phyloP scores from a whole-genome alignment of 108 stramenopile species.

The Pseudonitzschia pungens region DNA sequence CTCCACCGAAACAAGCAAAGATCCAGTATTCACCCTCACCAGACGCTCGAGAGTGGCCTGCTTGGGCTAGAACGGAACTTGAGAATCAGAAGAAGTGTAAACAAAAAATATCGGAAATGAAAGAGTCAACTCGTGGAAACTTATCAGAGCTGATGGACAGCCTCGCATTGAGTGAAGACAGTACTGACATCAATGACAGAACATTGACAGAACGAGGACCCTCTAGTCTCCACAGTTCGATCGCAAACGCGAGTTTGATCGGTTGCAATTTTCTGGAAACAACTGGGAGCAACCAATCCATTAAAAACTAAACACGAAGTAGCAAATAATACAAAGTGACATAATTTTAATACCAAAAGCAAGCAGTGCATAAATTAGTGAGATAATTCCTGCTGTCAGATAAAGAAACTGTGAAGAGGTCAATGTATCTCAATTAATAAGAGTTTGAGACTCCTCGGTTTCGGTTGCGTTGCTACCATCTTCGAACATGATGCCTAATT shows the following conservation, averaged over 20 bases:
- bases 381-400: too few species aligned
- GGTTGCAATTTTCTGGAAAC: constrained; percentile 22
- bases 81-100: constrained; percentile 16
- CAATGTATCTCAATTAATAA: too few species aligned
- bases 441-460: too few species aligned
- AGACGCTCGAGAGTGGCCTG: constrained; percentile 67
- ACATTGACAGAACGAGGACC: neutral
- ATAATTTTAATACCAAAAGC: too few species aligned
- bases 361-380: too few species aligned
- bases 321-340: too few species aligned
- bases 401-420: too few species aligned
- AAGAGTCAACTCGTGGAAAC: neutral
- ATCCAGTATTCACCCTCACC: constrained; percentile 58
- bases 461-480: neutral
- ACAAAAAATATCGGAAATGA: neutral
- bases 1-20: neutral
- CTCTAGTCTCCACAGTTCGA: constrained; percentile 2
- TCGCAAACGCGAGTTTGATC: constrained; percentile 13
- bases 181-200: constrained; percentile 21
- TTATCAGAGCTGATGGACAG: constrained; percentile 36
- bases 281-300: neutral
- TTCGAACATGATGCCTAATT: neutral
- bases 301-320: neutral
- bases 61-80: constrained; percentile 43
- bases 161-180: constrained; percentile 40